A percentile compares a stretch with the other conserved stretches of the same genome.
These are phyloP conservation scores for Pichia sp. DNA, from an alignment of 1,139 yeast genomes.

Conservation along the genomic window DNA sequence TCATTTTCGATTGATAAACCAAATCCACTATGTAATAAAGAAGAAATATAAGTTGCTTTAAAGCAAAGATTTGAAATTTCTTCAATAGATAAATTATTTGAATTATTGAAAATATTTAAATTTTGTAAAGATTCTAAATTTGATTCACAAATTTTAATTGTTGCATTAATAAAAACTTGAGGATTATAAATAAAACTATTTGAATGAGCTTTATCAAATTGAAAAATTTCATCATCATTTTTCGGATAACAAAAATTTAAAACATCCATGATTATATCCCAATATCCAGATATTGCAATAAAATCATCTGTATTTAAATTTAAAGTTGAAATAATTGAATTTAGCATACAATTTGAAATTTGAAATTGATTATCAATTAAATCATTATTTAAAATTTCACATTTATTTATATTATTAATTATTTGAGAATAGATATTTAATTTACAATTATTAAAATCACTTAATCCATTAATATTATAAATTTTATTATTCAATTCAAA, in stretches of 20 bases:
- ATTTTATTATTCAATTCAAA: conserved; percentile 14
- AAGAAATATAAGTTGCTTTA: conserved; percentile 66
- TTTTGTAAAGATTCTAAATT: conserved; percentile 16
- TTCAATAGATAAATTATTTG: conserved; percentile 31
- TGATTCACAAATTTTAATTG: conserved; percentile 24
- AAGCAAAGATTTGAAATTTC: conserved; percentile 54
- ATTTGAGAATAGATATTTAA: conserved; percentile 49
- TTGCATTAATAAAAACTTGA: conserved; percentile 20
- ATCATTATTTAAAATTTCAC: not conserved
- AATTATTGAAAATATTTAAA: conserved; percentile 9
- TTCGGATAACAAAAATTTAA: conserved; percentile 31
- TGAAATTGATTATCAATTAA: conserved; percentile 5
- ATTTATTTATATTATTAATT: conserved; percentile 28
- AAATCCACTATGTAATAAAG: conserved; percentile 65
- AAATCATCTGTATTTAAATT: conserved; percentile 64
- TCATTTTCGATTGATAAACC: conserved; percentile 48
- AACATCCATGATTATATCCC: conserved; percentile 54
- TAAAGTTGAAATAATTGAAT: conserved; percentile 56
- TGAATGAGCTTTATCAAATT: not conserved
- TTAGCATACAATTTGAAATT: conserved; percentile 42
- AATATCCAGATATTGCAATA: conserved; percentile 76
- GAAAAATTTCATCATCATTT: no score
- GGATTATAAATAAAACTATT: conserved; percentile 25
- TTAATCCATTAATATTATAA: conserved; percentile 41
- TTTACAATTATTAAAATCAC: conserved; percentile 53